Conservation (phyloP, 345 rosid species). For the Mallotus nudiflorus region DNA sequence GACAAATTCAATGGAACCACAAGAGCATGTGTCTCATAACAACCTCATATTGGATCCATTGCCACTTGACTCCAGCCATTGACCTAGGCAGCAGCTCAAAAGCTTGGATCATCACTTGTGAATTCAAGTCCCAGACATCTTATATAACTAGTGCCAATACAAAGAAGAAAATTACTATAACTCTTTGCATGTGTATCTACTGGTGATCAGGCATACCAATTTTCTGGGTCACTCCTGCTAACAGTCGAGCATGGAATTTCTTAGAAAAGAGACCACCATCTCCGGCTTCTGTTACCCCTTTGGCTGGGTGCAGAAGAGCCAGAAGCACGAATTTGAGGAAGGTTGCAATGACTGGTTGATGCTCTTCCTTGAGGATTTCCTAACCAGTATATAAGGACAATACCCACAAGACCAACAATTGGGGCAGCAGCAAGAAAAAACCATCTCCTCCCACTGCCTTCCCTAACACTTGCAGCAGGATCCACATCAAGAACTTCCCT, state of each 20-base stretch:
- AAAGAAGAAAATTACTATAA: background rate
- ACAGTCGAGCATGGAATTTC: background rate
- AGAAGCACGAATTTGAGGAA: slow-evolving; percentile 23
- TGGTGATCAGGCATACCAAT: background rate
- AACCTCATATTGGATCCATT: background rate
- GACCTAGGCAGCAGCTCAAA: background rate
- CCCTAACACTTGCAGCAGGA: slow-evolving; percentile 15
- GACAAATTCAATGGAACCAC: background rate
- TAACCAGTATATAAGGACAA: slow-evolving; percentile 68
- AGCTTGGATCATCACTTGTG: background rate
- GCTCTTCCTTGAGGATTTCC: slow-evolving; percentile 58
- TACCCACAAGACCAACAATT: slow-evolving; percentile 69
- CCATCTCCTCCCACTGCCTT: slow-evolving; percentile 67
- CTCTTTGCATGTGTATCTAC: background rate
- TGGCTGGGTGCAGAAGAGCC: slow-evolving; percentile 26
- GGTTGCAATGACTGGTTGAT: slow-evolving; percentile 23
- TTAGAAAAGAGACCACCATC: slow-evolving; percentile 80
- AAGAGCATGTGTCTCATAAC: background rate
- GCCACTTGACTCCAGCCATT: background rate
- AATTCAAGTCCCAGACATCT: background rate
- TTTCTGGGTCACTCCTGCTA: background rate
- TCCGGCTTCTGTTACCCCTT: slow-evolving; percentile 62
- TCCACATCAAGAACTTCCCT: slow-evolving; percentile 27
- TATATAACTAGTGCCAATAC: background rate
- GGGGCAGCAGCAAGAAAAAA: slow-evolving; percentile 79